Base-by-base conservation (phyloP, 768 basidiomycete species). In the Kwoniella sp. region DNA sequence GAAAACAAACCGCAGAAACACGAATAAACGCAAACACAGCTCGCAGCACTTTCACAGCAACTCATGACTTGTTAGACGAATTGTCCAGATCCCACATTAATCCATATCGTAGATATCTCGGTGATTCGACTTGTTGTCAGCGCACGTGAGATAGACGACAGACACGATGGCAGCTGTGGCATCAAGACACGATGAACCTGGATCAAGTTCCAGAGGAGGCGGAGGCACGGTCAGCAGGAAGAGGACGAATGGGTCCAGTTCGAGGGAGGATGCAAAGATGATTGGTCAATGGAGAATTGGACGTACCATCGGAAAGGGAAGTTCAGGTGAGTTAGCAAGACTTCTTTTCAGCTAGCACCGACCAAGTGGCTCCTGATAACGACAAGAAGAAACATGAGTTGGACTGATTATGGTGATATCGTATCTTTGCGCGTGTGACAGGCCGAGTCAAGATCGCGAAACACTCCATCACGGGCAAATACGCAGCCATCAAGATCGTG, bases 401-500 rank as follows among this genome's bases (percentile, higher is more conserved):
- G 34, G 55, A 54, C 26, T 31, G 31, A 37, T 50, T 13, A 17
- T 17, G 38, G 8, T 29, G 47, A 45, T 47, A 15, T n/a, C 23
- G 13, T 50, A 4, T 41, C 51, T 8, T 45, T 11, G 31, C 23
- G 12, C 41, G 17, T 45, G 41, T 8, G 4, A 3, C 8, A 96
- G 94, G 94, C 58, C 90, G 90, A 61, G 94, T 98, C 20, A 86
- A 90, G 58, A 88, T 96, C 69, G 93, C 92, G 41, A 85, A 92
- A 68, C 90, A 94, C 80, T 85, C 87, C n/a, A 89, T 86, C 78
- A 91, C 91, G 0, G 91, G 90, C 29, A 88, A 92, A 81, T 89
- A 90, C 74, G 92, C 93, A 38, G 94, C 94, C 9, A 87, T 96
- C 80, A 98, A 98, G 83, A 96, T 95, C 70, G 89, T 98, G 30